Evolutionary conservation across 179 eudicot genomes (phyloP), one percentile per base, ranked within the genome.

Genomic region (Patellifolia procumbens): DNA sequence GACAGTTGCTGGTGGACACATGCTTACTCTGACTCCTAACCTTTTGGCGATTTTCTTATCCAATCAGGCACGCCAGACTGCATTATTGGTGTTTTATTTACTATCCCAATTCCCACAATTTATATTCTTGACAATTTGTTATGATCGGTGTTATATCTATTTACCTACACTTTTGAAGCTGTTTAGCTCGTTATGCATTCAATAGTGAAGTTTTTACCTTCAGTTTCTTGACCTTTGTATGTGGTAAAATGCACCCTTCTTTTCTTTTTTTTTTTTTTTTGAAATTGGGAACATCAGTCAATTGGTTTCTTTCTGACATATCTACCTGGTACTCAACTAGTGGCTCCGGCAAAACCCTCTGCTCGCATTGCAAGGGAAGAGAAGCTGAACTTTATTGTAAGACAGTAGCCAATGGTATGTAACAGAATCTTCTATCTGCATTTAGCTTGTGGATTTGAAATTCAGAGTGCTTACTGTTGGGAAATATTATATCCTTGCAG

Each of bases 321-420:
- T 31, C 64, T 51, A 46, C 55, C 49, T 78, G 59, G 52, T 71
- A 12, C 76, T 69, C 39, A 52, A 72, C 51, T 86, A 95, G 98
- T 80, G 86, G 85, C 79, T 81, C 87, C 74, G 88, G 85, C 85
- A 90, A 80, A 72, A 89, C 97, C 61, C 84, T 96, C 19, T 96
- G 99, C 79, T 81, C 93, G 34, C 98, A 96, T 81, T 96, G 99
- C 89, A 93, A 90, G 85, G 94, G 92, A 82, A 91, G 99, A 84
- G 98, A 96, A 86, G 97, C 99, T 69, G 98, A 96, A 86, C 90
- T 96, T 29, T 96, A 96, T 73, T 93, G 97, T 91, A 96, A 87
- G 86, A 84, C 98, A 12, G 87, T 96, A 70, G 88, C 91, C 31
- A 90, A 86, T 74, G 98, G 99, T 96, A 85, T 70, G 85, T 70